Evolutionary conservation across 768 basidiomycete species (phyloP), one percentile per base, ranked within the genome.

Genomic region (Russula vinacea): DNA sequence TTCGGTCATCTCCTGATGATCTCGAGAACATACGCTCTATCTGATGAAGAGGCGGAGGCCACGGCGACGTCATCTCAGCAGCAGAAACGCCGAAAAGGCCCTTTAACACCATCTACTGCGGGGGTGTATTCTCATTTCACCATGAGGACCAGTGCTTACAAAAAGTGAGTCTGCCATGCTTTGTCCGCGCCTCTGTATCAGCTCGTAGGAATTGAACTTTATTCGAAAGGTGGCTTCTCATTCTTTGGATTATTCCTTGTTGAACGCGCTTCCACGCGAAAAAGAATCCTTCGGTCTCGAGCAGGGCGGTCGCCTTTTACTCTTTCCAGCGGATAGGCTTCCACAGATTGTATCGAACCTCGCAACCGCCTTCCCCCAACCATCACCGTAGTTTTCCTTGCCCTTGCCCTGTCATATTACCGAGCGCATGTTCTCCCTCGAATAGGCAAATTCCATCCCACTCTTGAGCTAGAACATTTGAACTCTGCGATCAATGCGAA

Each of bases 131-230:
- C 70, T 76, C 84, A 2, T 96, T 91, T 76, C 94, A 97, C 71
- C 87, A 89, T 0, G 95, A 97, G 73, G 94, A 97, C 73, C 86
- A 87, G 47, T 78, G 78, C 47, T 84, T 94, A 57, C 80, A 82
- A 61, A 75, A 84, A 77, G 92, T 90, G 56, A 8, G 35, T 35
- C 35, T 51, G 83, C 66, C 26, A 69, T 14, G 51, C 53, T 26
- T 53, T 32, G 16, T 61, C 35, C 52, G 26, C 64, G 22, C 44
- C 52, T n/a, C 19, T 32, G 26, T 52, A 49, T 29, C 61, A 24
- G 16, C 39, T 10, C 42, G 56, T 17, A 32, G 14, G 39, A 35
- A 50, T 67, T 33, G 64, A 39, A 60, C 44, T 6, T 45, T 51
- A 59, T 32, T 39, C 26, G 24, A 35, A 69, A 89, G 84, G 73